Conservation (phyloP, 1,139 yeast species). For the Pichia sp. region DNA sequence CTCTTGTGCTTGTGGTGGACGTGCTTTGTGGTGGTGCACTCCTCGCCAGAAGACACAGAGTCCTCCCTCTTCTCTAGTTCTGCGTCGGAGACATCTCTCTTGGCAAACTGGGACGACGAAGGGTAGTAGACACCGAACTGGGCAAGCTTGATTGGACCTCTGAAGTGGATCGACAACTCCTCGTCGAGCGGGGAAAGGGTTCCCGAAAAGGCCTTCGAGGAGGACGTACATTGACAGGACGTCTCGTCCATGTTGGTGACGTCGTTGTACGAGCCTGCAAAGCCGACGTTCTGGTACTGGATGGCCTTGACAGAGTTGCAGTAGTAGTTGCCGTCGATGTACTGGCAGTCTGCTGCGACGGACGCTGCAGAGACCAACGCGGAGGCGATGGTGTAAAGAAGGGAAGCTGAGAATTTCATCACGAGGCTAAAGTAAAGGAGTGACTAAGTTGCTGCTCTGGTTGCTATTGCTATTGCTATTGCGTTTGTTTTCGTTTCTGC, state of each 20-base stretch:
- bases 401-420: constrained; percentile 27
- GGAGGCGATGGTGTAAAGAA: constrained; percentile 34
- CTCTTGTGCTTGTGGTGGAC: constrained; percentile 36
- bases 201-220: constrained; percentile 60
- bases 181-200: constrained; percentile 78
- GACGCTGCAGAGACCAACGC: constrained; percentile 31
- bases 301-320: constrained; percentile 69
- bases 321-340: constrained; percentile 73
- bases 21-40: constrained; percentile 33
- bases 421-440: neutral
- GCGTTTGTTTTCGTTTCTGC: too few relatives aligned
- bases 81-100: constrained; percentile 26
- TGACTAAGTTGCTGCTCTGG: neutral
- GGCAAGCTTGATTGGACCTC: constrained; percentile 80
- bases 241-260: constrained; percentile 68
- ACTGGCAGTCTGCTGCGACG: constrained; percentile 39
- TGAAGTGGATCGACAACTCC: constrained; percentile 86
- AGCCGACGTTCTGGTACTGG: constrained; percentile 70
- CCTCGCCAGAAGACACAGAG: too few relatives aligned
- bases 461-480: too few relatives aligned
- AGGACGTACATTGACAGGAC: constrained; percentile 58
- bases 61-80: constrained; percentile 31
- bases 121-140: constrained; percentile 77
- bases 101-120: constrained; percentile 32
- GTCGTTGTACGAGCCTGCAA: constrained; percentile 69